Evolutionary conservation across 257 asterid genomes (phyloP), one percentile per base, ranked within the genome.

Genomic region (Ajuga chamaepitys): DNA sequence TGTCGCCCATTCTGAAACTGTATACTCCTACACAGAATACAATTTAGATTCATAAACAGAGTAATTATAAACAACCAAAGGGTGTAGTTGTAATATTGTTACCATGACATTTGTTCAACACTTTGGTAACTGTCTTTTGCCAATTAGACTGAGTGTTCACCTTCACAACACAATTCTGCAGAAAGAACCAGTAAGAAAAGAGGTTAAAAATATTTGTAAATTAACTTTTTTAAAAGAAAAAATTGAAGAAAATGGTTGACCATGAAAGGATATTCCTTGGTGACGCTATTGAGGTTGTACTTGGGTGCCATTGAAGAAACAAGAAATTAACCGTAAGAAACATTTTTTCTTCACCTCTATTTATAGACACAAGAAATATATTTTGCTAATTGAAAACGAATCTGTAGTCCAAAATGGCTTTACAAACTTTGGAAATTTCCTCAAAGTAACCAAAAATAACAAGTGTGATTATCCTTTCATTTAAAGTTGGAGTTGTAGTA

Each of bases 111-210:
- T 62, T 30, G 7, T 48, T 50, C 72, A 74, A 54, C 28, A 74
- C 74, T 55, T 42, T 74, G 35, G 53, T n/a, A 32, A 73, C 74
- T 32, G 82, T 78, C 38, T 22, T 69, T 46, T 71, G 59, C 76
- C 77, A 60, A 0, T 57, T 16, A 28, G 72, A 66, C 9, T 28
- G 47, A 18, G 60, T 62, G 64, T 72, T 34, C 69, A 72, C 75
- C 73, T 45, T 77, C 70, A 77, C 72, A 24, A 77, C 11, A 42
- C 75, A 68, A 56, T 75, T 70, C 83, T 78, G 77, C 74, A 4
- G n/a, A n/a, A n/a, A n/a, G n/a, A n/a, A n/a, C n/a, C n/a, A n/a
- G n/a, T n/a, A n/a, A n/a, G n/a, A n/a, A n/a, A n/a, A n/a, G n/a
- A n/a, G n/a, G n/a, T n/a, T 17, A 16, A 51, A 12, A 32, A 22